phyloP scores from a whole-genome alignment of 2,329 filamentous ascomycete species.

The Sphaerulina vaccinii region DNA sequence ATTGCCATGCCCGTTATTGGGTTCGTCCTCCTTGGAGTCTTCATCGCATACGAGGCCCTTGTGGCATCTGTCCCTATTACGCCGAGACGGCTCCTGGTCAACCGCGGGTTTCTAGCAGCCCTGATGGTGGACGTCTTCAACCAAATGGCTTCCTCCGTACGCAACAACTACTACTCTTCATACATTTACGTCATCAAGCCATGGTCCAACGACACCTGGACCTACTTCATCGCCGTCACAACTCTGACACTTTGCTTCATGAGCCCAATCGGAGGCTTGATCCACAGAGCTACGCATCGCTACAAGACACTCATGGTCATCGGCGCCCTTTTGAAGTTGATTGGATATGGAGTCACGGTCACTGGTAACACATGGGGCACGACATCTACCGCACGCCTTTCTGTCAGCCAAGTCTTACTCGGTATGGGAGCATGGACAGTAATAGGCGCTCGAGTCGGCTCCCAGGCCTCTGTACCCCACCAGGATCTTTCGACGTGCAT shows the following conservation, averaged over 20 bases:
- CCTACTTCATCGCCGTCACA: slow-evolving; percentile 43
- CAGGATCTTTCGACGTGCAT: slow-evolving; percentile 45
- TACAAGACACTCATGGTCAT: slow-evolving; percentile 47
- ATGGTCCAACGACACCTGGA: slow-evolving; percentile 46
- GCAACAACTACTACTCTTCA: slow-evolving; percentile 26
- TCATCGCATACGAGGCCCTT: slow-evolving; percentile 13
- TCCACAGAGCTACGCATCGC: slow-evolving; percentile 41
- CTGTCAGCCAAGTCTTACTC: slow-evolving; percentile 41
- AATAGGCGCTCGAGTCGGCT: slow-evolving; percentile 44
- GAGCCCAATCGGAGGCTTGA: slow-evolving; percentile 36
- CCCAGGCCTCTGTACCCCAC: slow-evolving; percentile 46
- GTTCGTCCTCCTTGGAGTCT: slow-evolving; percentile 8
- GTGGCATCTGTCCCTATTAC: slow-evolving; percentile 28
- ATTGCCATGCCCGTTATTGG: slow-evolving; percentile 15
- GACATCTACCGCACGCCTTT: slow-evolving; percentile 38
- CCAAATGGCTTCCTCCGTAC: slow-evolving; percentile 24
- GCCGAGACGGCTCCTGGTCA: slow-evolving; percentile 25
- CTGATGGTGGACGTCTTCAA: slow-evolving; percentile 19
- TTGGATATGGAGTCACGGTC: slow-evolving; percentile 42
- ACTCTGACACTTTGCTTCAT: slow-evolving; percentile 43
- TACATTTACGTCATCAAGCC: slow-evolving; percentile 45
- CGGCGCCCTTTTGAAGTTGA: slow-evolving; percentile 39
- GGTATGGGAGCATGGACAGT: slow-evolving; percentile 42
- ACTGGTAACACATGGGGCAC: slow-evolving; percentile 33
- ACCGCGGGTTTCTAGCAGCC: slow-evolving; percentile 26